Evolutionary conservation across 2,329 filamentous ascomycete genomes (phyloP).

Genomic region (Aspergillus floridensis): DNA sequence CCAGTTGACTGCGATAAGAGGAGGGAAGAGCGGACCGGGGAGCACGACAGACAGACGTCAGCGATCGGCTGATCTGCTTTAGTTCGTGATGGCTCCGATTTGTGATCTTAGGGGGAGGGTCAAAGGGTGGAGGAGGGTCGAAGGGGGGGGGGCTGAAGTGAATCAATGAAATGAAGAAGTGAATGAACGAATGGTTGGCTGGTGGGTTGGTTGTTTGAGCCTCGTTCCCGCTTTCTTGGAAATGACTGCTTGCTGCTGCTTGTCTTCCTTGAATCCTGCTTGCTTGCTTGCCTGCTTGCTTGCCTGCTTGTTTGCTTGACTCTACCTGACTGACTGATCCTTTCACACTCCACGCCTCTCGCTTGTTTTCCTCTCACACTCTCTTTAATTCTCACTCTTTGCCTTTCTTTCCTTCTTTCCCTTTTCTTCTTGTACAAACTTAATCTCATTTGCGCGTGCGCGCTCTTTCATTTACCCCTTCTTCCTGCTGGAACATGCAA

Average conservation of each 20-base stretch:
- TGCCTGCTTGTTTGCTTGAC: neutral
- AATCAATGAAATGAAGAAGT: neutral
- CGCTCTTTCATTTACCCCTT: neutral
- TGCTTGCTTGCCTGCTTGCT: neutral
- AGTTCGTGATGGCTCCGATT: neutral
- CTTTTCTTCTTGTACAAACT: neutral
- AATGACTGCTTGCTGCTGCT: no score
- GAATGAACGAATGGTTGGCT: neutral
- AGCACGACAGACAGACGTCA: neutral
- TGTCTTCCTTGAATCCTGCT: neutral
- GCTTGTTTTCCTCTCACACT: neutral
- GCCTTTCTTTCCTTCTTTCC: neutral
- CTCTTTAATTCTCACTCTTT: neutral
- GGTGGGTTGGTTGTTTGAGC: neutral
- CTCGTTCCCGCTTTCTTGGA: neutral
- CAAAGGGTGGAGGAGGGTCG: neutral
- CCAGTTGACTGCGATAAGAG: no score
- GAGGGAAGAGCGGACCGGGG: no score
- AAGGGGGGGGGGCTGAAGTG: neutral
- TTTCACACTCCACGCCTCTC: neutral
- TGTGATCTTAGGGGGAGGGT: neutral
- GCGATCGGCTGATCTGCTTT: slow-evolving; percentile 21
- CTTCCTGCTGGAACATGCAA: slow-evolving; percentile 29
- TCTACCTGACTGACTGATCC: slow-evolving; percentile 1
- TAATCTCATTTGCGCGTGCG: neutral